These are phyloP conservation scores for Cenchrus purpureus DNA, from an alignment of 176 grass and related monocot genomes.

Conservation along the genomic window DNA sequence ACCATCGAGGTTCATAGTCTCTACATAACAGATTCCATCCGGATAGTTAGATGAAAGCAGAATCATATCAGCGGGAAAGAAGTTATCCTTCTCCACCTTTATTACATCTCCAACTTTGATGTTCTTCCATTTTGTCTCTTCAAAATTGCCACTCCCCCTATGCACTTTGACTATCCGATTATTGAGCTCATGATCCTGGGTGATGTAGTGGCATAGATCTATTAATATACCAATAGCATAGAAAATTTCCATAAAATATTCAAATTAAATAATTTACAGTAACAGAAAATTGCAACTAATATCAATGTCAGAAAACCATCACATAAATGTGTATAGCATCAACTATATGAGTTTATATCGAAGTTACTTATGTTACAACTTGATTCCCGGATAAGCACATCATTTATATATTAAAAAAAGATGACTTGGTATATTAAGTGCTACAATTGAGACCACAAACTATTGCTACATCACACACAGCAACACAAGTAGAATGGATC, in stretches of 20 bases:
- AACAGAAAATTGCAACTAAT: neutral
- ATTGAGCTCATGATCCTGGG: conserved; percentile 91
- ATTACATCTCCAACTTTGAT: conserved; percentile 93
- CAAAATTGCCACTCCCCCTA: conserved; percentile 63
- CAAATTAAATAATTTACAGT: conserved; percentile 7
- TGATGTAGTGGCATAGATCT: conserved; percentile 34
- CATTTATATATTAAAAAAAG: conserved; percentile 8
- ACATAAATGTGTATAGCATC: neutral
- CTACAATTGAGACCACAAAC: conserved; percentile 1
- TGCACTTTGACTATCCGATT: conserved; percentile 83
- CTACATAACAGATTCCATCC: conserved; percentile 96
- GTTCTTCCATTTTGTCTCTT: conserved; percentile 73
- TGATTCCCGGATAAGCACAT: conserved; percentile 5
- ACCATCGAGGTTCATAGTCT: conserved; percentile 98
- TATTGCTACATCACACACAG: conserved; percentile 10
- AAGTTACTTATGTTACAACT: neutral
- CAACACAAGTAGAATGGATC: neutral
- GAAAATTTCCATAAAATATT: conserved; percentile 3
- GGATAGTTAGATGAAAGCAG: conserved; percentile 96
- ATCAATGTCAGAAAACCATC: conserved; percentile 1
- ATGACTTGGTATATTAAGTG: conserved; percentile 5
- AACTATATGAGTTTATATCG: neutral
- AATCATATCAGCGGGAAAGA: conserved; percentile 95
- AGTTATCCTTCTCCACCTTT: conserved; percentile 95
- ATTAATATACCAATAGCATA: conserved; percentile 36